Percentiles rank a stretch among this genome's conserved stretches.
phyloP scores from a whole-genome alignment of 192 early-diverging fungal genomes.

The Pilobolus umbonatus region DNA sequence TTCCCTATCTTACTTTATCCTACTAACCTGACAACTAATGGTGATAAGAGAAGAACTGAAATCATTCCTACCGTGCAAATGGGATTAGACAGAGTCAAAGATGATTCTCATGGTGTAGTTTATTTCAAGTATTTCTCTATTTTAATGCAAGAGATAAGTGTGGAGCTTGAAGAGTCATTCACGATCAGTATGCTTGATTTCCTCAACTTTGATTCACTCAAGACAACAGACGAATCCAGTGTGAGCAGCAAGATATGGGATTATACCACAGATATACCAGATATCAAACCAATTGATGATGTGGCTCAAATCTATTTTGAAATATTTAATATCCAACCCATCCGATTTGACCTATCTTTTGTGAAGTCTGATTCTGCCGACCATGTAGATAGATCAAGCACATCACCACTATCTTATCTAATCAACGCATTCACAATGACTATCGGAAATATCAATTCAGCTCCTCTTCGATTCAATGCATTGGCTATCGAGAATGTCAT shows the following conservation, averaged over 20 bases:
- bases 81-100: slow-evolving; percentile 83
- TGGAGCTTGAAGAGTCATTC: slow-evolving; percentile 95
- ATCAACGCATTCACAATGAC: slow-evolving; percentile 93
- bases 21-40: slow-evolving; percentile 73
- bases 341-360: slow-evolving; percentile 96
- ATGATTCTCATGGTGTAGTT: slow-evolving; percentile 89
- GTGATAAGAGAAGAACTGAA: slow-evolving; percentile 39
- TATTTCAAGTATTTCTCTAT: slow-evolving; percentile 94
- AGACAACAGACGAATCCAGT: slow-evolving; percentile 42
- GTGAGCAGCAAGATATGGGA: slow-evolving; percentile 37
- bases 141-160: slow-evolving; percentile 86
- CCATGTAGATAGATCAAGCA: slow-evolving; percentile 47
- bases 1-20: slow-evolving; percentile 96
- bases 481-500: slow-evolving; percentile 86
- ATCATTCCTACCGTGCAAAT: slow-evolving; percentile 60
- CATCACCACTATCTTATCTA: slow-evolving; percentile 57
- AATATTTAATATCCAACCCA: slow-evolving; percentile 86
- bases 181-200: slow-evolving; percentile 83
- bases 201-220: slow-evolving; percentile 67
- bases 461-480: slow-evolving; percentile 85
- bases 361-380: slow-evolving; percentile 70
- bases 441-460: slow-evolving; percentile 94
- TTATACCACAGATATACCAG: slow-evolving; percentile 61
- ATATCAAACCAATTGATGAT: slow-evolving; percentile 62
- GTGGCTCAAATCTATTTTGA: slow-evolving; percentile 89